A percentile compares a stretch with the other conserved stretches of the same genome.
Conservation (phyloP, 1,284 basidiomycete genomes). For the Ustilago trichophora region DNA sequence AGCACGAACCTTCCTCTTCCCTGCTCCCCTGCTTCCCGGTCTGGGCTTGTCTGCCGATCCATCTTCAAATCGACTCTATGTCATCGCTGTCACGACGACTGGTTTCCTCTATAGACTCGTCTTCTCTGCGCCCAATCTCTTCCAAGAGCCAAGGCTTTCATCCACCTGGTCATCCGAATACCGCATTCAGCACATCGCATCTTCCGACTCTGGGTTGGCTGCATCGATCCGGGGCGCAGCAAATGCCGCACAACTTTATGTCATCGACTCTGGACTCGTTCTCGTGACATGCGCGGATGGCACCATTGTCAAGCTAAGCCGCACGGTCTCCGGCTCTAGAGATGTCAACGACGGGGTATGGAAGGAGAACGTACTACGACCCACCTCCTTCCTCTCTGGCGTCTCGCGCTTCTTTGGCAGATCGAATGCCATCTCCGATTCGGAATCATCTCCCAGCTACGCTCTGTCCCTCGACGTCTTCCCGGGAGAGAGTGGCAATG, state of each 20-base stretch:
- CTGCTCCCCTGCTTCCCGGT: conserved; percentile 47
- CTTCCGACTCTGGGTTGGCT: conserved; percentile 26
- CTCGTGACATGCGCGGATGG: conserved; percentile 60
- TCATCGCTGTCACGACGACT: conserved; percentile 49
- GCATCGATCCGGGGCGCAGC: conserved; percentile 22
- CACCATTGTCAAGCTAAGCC: conserved; percentile 53
- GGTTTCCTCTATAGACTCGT: conserved; percentile 53
- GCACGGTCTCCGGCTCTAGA: conserved; percentile 17
- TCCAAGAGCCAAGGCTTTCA: conserved; percentile 32
- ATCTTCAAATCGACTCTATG: conserved; percentile 28
- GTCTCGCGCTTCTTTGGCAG: conserved; percentile 58
- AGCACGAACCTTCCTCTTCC: conserved; percentile 48
- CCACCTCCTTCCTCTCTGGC: conserved; percentile 55
- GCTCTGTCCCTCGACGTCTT: conserved; percentile 50
- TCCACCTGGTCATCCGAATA: conserved; percentile 51
- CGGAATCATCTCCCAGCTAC: conserved; percentile 41
- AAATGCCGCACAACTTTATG: conserved; percentile 46
- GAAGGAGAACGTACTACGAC: conserved; percentile 50
- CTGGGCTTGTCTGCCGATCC: conserved; percentile 49
- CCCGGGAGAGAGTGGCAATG: conserved; percentile 30
- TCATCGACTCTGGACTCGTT: conserved; percentile 46
- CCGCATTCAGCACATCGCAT: conserved; percentile 35
- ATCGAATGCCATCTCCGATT: conserved; percentile 31
- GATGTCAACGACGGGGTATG: conserved; percentile 39
- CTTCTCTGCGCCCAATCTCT: conserved; percentile 38